Percentiles rank a stretch among this genome's conserved stretches.
These are phyloP conservation scores for Verticillium klebahnii DNA, from an alignment of 2,329 filamentous ascomycete genomes.

Conservation along the genomic window DNA sequence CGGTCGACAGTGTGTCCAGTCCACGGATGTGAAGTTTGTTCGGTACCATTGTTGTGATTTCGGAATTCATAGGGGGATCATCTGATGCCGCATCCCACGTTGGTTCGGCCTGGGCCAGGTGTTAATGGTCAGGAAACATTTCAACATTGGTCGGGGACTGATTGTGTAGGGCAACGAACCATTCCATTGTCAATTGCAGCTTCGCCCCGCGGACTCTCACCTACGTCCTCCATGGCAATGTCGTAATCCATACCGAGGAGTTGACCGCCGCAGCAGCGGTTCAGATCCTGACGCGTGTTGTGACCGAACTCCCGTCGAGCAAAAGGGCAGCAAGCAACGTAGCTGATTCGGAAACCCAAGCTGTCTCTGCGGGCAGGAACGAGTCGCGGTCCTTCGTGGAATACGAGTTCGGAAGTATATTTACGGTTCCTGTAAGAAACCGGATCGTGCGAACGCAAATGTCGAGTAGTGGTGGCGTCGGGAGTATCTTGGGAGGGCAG, in stretches of 20 bases:
- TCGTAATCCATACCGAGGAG: slow-evolving; percentile 55
- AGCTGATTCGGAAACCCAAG: too few relatives aligned
- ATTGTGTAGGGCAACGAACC: neutral
- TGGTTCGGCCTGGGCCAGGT: neutral
- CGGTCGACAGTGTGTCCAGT: slow-evolving; percentile 74
- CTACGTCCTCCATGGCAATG: slow-evolving; percentile 67
- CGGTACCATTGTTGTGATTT: neutral
- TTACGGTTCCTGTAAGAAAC: too few relatives aligned
- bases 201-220: slow-evolving; percentile 21
- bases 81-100: neutral
- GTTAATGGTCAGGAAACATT: slow-evolving; percentile 1
- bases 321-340: neutral
- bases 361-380: too few relatives aligned
- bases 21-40: slow-evolving; percentile 80
- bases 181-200: neutral
- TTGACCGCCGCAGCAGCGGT: neutral
- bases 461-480: too few relatives aligned
- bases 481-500: too few relatives aligned
- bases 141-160: too few relatives aligned
- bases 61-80: neutral
- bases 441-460: too few relatives aligned
- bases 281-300: neutral
- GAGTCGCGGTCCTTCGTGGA: too few relatives aligned
- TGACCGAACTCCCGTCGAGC: neutral
- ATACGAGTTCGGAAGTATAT: too few relatives aligned